These are phyloP conservation scores for Cyclotella baltica DNA, from an alignment of 108 stramenopile species.

Conservation along the genomic window DNA sequence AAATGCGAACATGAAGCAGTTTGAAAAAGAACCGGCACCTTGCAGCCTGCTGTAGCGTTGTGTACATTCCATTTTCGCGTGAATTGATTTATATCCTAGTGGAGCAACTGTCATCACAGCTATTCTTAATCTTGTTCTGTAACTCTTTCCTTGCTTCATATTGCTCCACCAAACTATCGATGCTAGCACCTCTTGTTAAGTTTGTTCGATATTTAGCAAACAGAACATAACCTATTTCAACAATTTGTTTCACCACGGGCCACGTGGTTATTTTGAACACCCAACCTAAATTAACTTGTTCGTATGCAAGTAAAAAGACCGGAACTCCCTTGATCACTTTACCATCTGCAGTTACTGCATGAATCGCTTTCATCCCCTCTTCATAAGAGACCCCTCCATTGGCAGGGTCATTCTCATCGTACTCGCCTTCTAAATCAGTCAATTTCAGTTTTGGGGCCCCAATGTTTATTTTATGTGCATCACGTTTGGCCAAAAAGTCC, in stretches of 20 bases:
- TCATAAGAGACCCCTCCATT: conserved; percentile 63
- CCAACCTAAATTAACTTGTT: conserved; percentile 65
- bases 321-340: conserved; percentile 56
- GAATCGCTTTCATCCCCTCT: conserved; percentile 63
- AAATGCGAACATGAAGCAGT: too few relatives aligned
- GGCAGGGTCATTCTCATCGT: conserved; percentile 53
- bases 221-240: conserved; percentile 49
- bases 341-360: conserved; percentile 59
- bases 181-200: conserved; percentile 55
- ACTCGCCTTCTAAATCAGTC: conserved; percentile 64
- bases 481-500: conserved; percentile 56
- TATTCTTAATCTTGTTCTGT: background rate
- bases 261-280: conserved; percentile 43
- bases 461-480: conserved; percentile 23
- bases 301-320: conserved; percentile 60
- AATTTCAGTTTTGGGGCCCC: conserved; percentile 47
- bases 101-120: background rate
- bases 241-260: conserved; percentile 41
- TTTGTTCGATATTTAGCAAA: conserved; percentile 63
- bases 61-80: too few relatives aligned
- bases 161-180: conserved; percentile 48
- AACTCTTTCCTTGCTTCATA: conserved; percentile 45
- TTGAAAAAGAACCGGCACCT: too few relatives aligned
- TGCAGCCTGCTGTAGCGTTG: too few relatives aligned
- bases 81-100: background rate